A percentile compares a stretch with the other conserved stretches of the same genome.
Conservation (phyloP, 163 green algal species). For the Scenedesmus sp. region DNA sequence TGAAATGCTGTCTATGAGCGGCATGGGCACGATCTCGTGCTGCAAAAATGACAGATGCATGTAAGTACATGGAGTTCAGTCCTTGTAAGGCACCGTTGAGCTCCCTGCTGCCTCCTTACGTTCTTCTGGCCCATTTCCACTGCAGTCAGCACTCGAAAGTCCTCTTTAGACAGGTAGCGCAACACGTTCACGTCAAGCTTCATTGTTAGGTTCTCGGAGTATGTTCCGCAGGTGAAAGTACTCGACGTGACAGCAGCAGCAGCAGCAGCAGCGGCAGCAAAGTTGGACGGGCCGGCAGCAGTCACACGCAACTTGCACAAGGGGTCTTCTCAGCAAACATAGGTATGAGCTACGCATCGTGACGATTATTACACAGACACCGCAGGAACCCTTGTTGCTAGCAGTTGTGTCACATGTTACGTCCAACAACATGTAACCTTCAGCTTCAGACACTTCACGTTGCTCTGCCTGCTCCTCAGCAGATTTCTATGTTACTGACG, state of each 20-base stretch:
- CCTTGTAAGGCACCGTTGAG: neutral
- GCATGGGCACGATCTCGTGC: constrained; percentile 97
- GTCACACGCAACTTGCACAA: neutral
- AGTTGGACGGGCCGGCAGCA: neutral
- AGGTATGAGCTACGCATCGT: too few relatives aligned
- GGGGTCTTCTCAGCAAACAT: neutral
- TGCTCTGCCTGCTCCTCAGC: too few relatives aligned
- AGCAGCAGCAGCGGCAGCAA: constrained; percentile 1
- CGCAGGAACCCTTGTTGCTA: neutral
- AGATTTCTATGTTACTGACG: too few relatives aligned
- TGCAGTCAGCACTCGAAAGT: constrained; percentile 95
- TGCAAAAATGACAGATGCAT: constrained; percentile 62
- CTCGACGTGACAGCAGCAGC: neutral
- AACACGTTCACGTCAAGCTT: constrained; percentile 98
- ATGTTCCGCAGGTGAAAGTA: neutral
- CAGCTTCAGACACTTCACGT: neutral
- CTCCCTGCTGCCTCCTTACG: constrained; percentile 63
- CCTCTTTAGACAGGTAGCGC: constrained; percentile 95
- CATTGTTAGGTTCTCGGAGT: constrained; percentile 74
- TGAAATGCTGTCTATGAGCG: constrained; percentile 95
- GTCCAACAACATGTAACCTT: neutral
- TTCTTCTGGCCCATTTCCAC: constrained; percentile 99
- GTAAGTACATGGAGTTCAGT: neutral
- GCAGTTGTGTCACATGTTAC: neutral
- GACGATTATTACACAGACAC: neutral